Base-by-base conservation (phyloP, 2,329 filamentous ascomycete genomes). In the Metarhizium rileyi region DNA sequence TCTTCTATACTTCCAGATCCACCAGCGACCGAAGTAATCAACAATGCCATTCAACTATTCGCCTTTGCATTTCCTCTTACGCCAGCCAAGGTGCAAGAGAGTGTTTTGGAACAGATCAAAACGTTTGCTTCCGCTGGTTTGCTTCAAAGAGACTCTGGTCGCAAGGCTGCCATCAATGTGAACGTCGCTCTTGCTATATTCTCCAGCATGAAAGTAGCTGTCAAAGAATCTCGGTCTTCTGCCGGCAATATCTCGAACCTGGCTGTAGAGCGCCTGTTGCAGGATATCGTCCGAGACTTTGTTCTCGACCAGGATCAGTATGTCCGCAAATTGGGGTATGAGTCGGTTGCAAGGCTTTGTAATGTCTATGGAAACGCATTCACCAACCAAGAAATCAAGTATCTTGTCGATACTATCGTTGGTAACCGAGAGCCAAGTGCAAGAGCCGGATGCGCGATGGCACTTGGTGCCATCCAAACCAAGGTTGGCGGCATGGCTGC, bases 401-500 rank as follows among this genome's bases (percentile, higher is more conserved):
- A 85, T 62, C 76, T 98, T 9, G 85, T 97, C 41, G 91, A 98
- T 60, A 95, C 87, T 1, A 96, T 98, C 55, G 90, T 98, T 5
- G 80, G 84, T 42, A 96, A 98, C 65, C 80, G 91, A 49, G 93
- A 98, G 64, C 93, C 93, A 0, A 91, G 87, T 64, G 90, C 90
- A 35, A 83, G 93, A 63, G 90, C 94, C 42, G 93, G 93, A 10
- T 98, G 91, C 67, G 93, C 94, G 16, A 88, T 94, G 73, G 90
- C 93, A 12, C 72, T 98, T 27, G 93, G 93, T 8, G 87, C 86
- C 50, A 97, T 98, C 47, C 90, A 98, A 68, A 87, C 89, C 18
- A 90, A 95, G 64, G 87, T 98, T 30, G 94, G 93, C 50, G 91
- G 93, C 50, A 97, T 98, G 90, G 93, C 93, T 48, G 93, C 93